Conservation (phyloP, 495 filamentous ascomycete species). For the Opeltia flavorubescens region DNA sequence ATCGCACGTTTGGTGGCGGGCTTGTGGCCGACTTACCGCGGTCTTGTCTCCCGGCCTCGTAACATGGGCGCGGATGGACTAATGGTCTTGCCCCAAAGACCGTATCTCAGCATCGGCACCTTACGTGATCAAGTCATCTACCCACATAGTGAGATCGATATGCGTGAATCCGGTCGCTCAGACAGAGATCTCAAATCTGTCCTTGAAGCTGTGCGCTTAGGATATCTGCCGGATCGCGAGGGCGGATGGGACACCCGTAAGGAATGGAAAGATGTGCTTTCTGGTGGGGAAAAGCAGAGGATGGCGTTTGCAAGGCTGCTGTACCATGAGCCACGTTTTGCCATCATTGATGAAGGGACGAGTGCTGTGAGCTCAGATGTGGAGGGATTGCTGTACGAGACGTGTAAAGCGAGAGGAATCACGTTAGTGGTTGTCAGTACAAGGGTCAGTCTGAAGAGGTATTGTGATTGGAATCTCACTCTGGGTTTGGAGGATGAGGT, state of each 20-base stretch:
- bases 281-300: constrained; percentile 95
- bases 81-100: constrained; percentile 94
- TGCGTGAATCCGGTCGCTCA: constrained; percentile 63
- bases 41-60: constrained; percentile 74
- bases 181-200: constrained; percentile 63
- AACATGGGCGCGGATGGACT: constrained; percentile 72
- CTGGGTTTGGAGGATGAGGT: constrained; percentile 78
- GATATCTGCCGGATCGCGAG: constrained; percentile 81
- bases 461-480: constrained; percentile 79
- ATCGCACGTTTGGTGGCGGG: constrained; percentile 84
- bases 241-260: constrained; percentile 94
- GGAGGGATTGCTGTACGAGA: constrained; percentile 85
- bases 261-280: constrained; percentile 96
- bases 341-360: constrained; percentile 90
- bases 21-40: constrained; percentile 92
- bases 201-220: constrained; percentile 69
- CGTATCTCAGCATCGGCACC: constrained; percentile 90
- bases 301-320: constrained; percentile 79
- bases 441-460: constrained; percentile 81
- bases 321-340: constrained; percentile 91
- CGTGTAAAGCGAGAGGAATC: constrained; percentile 80
- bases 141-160: constrained; percentile 85
- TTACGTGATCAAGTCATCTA: constrained; percentile 97
- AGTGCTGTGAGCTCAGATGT: constrained; percentile 88
- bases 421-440: constrained; percentile 92